phyloP scores from a whole-genome alignment of 2,329 filamentous ascomycete species.

The Moelleriella libera region DNA sequence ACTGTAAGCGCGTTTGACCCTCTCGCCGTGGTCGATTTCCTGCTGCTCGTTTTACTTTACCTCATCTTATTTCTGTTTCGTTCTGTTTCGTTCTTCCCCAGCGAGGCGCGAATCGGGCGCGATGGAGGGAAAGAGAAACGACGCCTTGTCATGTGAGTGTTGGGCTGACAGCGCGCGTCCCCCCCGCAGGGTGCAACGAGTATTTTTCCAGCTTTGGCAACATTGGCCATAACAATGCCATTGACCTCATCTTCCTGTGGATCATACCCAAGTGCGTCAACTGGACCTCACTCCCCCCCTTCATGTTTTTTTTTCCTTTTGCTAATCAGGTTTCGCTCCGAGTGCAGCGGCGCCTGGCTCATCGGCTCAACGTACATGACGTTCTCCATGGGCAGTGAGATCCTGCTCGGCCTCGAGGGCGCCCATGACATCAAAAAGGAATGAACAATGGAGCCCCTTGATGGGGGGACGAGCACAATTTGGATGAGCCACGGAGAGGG shows the following conservation, averaged over 20 bases:
- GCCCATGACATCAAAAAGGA: conserved; percentile 16
- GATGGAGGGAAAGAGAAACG: no score
- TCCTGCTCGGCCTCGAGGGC: conserved; percentile 29
- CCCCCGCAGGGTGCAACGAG: conserved; percentile 35
- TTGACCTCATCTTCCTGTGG: conserved; percentile 36
- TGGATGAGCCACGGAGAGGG: no score
- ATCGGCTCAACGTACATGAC: conserved; percentile 38
- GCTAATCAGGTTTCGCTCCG: neutral
- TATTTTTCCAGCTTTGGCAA: conserved; percentile 40
- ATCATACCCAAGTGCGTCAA: conserved; percentile 42
- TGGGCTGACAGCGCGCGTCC: neutral
- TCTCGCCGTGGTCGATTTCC: no score
- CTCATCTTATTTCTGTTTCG: no score
- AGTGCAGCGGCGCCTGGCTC: conserved; percentile 34
- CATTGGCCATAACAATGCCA: conserved; percentile 38
- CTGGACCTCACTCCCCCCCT: neutral
- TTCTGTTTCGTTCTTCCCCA: neutral
- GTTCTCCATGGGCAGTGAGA: conserved; percentile 31
- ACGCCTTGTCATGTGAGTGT: neutral
- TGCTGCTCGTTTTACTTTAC: no score
- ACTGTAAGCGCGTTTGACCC: conserved; percentile 28
- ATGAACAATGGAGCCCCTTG: neutral
- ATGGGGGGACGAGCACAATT: no score
- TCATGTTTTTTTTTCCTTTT: neutral
- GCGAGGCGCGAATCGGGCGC: no score